phyloP scores from a whole-genome alignment of 140 eudicot species.

The Stevia rebaudiana region DNA sequence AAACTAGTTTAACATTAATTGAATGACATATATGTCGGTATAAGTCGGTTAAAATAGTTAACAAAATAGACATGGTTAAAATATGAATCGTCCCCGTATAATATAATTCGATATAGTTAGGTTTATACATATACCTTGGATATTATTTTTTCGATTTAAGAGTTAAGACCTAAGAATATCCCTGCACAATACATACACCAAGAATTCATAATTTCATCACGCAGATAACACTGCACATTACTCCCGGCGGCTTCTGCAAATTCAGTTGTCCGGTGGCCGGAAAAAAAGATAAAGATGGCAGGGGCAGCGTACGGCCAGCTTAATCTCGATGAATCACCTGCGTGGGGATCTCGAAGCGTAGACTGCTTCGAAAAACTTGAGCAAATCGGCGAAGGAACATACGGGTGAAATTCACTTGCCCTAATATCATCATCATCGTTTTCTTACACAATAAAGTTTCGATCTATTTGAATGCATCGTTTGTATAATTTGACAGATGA shows the following conservation, averaged over 20 bases:
- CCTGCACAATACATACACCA: no score
- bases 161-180: no score
- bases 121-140: no score
- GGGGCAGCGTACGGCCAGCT: not conserved
- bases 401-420: conserved; percentile 49
- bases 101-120: no score
- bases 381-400: conserved; percentile 93
- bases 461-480: not conserved
- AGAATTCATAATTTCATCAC: not conserved
- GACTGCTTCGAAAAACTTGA: conserved; percentile 84
- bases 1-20: no score
- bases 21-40: no score
- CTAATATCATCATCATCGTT: conserved; percentile 17
- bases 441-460: not conserved
- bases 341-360: conserved; percentile 83
- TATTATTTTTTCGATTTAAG: no score
- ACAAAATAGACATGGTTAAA: no score
- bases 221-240: not conserved
- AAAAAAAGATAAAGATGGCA: not conserved
- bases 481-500: not conserved
- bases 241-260: not conserved
- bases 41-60: no score
- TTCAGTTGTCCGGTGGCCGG: not conserved
- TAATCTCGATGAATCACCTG: conserved; percentile 55
- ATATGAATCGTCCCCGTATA: no score